A percentile compares a stretch with the other conserved stretches of the same genome.
These are phyloP conservation scores for Penicillium mononematosum DNA, from an alignment of 495 filamentous ascomycete species.

Conservation along the genomic window DNA sequence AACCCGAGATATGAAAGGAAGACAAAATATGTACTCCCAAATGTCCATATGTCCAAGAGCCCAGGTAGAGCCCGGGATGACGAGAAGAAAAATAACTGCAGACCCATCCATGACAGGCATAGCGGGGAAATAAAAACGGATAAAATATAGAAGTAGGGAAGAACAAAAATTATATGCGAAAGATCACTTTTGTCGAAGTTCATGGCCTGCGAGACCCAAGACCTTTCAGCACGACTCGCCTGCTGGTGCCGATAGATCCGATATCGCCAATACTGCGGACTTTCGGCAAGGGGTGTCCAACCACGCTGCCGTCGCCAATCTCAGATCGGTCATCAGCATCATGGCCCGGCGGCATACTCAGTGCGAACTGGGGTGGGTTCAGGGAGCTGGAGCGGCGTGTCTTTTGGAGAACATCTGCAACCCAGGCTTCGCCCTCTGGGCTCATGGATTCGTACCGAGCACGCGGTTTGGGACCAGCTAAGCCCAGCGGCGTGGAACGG, in stretches of 20 bases:
- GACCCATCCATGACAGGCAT: not conserved
- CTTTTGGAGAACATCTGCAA: slow-evolving; percentile 46
- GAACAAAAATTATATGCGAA: slow-evolving; percentile 1
- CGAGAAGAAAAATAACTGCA: not conserved
- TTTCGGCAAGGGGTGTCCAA: slow-evolving; percentile 29
- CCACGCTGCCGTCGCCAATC: slow-evolving; percentile 4
- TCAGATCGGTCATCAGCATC: slow-evolving; percentile 14
- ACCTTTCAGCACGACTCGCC: slow-evolving; percentile 39
- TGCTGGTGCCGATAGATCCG: slow-evolving; percentile 36
- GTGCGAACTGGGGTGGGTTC: slow-evolving; percentile 22
- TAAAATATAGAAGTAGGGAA: not conserved
- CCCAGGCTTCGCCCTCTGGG: slow-evolving; percentile 54
- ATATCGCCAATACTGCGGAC: slow-evolving; percentile 45
- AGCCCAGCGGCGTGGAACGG: slow-evolving; percentile 42
- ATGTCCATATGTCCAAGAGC: not conserved
- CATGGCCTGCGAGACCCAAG: slow-evolving; percentile 31
- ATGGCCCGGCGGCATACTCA: slow-evolving; percentile 5
- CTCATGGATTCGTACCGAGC: slow-evolving; percentile 47
- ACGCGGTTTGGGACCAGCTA: slow-evolving; percentile 50
- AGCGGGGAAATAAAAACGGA: not conserved
- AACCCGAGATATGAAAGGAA: slow-evolving; percentile 5
- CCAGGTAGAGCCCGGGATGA: not conserved
- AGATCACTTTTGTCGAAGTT: not conserved
- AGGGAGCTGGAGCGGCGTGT: slow-evolving; percentile 41
- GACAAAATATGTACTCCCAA: not conserved